These are phyloP conservation scores for Aspergillus spinulosporus DNA, from an alignment of 2,329 filamentous ascomycete genomes.

Conservation along the genomic window DNA sequence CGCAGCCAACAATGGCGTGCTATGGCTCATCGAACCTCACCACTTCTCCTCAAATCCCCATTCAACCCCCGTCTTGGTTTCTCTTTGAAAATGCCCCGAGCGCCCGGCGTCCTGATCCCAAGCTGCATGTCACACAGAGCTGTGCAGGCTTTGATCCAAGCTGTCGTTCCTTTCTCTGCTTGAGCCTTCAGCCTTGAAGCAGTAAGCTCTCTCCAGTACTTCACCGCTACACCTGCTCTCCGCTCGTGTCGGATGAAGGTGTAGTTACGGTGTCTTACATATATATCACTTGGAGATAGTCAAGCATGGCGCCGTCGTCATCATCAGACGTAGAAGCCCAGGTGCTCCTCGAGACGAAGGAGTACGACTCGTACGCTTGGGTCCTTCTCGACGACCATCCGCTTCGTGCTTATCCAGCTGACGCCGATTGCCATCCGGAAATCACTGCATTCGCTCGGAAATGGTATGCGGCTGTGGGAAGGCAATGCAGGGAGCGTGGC, in stretches of 20 bases:
- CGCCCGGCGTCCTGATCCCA: not conserved
- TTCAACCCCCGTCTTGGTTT: not conserved
- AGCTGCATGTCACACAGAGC: not conserved
- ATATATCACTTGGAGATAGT: not conserved
- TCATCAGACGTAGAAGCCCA: not conserved
- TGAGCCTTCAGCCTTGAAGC: not conserved
- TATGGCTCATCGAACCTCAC: conserved; percentile 16
- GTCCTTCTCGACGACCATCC: conserved; percentile 37
- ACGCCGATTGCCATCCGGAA: conserved; percentile 32
- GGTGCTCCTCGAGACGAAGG: conserved; percentile 9
- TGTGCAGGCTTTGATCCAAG: not conserved
- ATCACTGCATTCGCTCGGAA: conserved; percentile 22
- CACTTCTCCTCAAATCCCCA: not conserved
- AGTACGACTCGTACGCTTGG: conserved; percentile 21
- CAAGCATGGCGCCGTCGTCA: conserved; percentile 13
- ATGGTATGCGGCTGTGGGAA: conserved; percentile 18
- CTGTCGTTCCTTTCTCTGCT: not conserved
- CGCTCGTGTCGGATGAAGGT: conserved; percentile 4
- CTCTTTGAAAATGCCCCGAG: not conserved
- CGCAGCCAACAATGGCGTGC: conserved; percentile 24
- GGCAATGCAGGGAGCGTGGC: conserved; percentile 25
- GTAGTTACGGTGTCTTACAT: not conserved
- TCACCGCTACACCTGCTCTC: conserved; percentile 9
- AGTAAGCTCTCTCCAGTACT: not conserved
- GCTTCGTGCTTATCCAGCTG: conserved; percentile 33